Percentiles rank a stretch among this genome's conserved stretches.
Evolutionary conservation across 2,329 filamentous ascomycete genomes (phyloP).

Genomic region (Colletotrichum filicis): DNA sequence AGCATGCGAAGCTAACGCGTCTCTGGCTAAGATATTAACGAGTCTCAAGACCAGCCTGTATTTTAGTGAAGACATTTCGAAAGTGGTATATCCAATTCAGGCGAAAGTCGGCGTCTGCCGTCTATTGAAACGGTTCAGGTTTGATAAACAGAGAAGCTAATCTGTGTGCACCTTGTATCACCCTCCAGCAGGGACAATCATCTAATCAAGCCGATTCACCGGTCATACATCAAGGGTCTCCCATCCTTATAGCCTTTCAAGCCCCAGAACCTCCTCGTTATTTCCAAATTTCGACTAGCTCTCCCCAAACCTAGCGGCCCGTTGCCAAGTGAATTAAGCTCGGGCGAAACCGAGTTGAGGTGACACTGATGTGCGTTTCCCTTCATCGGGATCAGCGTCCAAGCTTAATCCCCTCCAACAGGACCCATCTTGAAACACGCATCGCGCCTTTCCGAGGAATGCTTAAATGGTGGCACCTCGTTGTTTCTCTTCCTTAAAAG

Average conservation of each 20-base stretch:
- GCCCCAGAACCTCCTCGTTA: neutral
- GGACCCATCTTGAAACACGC: conserved; percentile 31
- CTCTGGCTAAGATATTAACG: neutral
- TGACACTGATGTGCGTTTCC: conserved; percentile 24
- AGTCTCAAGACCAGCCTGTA: neutral
- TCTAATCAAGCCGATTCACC: neutral
- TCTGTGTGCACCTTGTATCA: neutral
- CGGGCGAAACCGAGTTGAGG: conserved; percentile 15
- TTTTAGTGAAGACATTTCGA: neutral
- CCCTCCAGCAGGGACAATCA: neutral
- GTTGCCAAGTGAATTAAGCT: conserved; percentile 13
- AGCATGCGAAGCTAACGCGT: no score
- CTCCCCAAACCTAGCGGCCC: neutral
- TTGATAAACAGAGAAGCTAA: neutral
- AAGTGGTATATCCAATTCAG: neutral
- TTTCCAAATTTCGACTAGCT: neutral
- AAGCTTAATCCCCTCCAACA: conserved; percentile 25
- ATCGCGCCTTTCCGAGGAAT: conserved; percentile 24
- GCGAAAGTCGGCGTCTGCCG: neutral
- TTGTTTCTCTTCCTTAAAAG: conserved; percentile 9
- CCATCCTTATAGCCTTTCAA: neutral
- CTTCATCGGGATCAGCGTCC: conserved; percentile 7
- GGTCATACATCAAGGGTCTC: neutral
- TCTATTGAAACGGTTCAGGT: neutral
- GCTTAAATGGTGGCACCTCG: neutral